Evolutionary conservation across 108 stramenopile genomes (phyloP).

Genomic region (Nitzschia sp.): DNA sequence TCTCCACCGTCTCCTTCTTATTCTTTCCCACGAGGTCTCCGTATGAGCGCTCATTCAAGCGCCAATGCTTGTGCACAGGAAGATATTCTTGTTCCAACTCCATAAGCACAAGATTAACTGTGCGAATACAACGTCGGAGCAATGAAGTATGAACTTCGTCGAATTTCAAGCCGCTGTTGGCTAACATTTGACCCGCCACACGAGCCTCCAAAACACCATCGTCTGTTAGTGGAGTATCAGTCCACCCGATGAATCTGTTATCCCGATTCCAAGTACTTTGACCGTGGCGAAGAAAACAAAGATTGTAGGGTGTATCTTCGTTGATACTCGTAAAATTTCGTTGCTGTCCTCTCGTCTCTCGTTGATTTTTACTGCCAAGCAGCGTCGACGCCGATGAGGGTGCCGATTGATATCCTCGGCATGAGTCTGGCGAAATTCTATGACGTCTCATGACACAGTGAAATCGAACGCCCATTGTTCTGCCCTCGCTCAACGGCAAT

Average conservation of each 20-base stretch:
- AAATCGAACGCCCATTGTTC: neutral
- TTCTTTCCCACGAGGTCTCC: constrained; percentile 88
- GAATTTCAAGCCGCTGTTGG: constrained; percentile 59
- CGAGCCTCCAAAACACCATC: constrained; percentile 92
- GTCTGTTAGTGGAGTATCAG: constrained; percentile 92
- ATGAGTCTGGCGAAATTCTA: neutral
- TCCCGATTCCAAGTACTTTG: constrained; percentile 94
- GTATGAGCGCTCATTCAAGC: constrained; percentile 93
- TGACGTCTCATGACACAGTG: neutral
- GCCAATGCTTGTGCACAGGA: constrained; percentile 85
- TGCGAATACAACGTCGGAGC: constrained; percentile 85
- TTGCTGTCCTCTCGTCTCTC: constrained; percentile 4
- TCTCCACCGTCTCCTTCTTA: constrained; percentile 91
- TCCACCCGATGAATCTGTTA: constrained; percentile 89
- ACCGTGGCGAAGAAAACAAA: constrained; percentile 82
- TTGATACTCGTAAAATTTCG: constrained; percentile 25
- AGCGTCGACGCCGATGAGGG: constrained; percentile 1
- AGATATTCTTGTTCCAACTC: constrained; percentile 92
- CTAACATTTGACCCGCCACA: constrained; percentile 86
- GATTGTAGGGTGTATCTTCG: constrained; percentile 50
- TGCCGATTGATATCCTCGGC: neutral
- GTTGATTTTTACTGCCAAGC: neutral
- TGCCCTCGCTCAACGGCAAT: neutral
- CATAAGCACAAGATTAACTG: constrained; percentile 78
- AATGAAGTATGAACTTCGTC: constrained; percentile 88